A percentile compares a stretch with the other conserved stretches of the same genome.
Evolutionary conservation across 768 basidiomycete species (phyloP).

Genomic region (Boletellus emodensis): DNA sequence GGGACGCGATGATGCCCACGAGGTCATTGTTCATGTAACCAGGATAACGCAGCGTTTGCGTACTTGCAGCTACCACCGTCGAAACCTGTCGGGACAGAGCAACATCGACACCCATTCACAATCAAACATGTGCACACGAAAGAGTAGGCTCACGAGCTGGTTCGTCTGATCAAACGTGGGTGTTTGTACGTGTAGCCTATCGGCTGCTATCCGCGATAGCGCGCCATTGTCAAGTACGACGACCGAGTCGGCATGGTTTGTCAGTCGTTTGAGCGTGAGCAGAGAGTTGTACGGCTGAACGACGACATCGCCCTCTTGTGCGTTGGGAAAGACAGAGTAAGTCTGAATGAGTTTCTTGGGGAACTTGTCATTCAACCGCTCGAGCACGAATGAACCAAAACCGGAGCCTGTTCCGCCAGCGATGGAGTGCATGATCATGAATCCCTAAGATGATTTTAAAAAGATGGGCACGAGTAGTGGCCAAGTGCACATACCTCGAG

Average conservation of each 20-base stretch:
- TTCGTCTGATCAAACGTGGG: conserved; percentile 91
- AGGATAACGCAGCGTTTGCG: conserved; percentile 92
- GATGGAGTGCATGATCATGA: conserved; percentile 98
- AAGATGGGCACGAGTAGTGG: not conserved
- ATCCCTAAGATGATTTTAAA: conserved; percentile 58
- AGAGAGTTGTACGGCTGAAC: conserved; percentile 98
- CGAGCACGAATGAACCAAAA: conserved; percentile 95
- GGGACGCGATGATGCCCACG: conserved; percentile 92
- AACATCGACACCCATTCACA: not conserved
- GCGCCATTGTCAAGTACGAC: conserved; percentile 98
- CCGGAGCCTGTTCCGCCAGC: conserved; percentile 99
- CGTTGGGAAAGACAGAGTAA: conserved; percentile 97
- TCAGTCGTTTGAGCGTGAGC: conserved; percentile 86
- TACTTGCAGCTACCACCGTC: conserved; percentile 96
- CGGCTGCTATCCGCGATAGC: conserved; percentile 86
- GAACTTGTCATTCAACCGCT: conserved; percentile 94
- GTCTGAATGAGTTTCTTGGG: conserved; percentile 99
- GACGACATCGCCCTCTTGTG: conserved; percentile 91
- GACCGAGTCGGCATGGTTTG: conserved; percentile 95
- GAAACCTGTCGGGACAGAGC: conserved; percentile 57
- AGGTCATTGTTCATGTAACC: conserved; percentile 99
- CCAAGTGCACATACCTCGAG: conserved; percentile 67
- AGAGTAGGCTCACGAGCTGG: conserved; percentile 58
- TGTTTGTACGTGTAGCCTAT: conserved; percentile 83
- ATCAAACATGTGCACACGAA: not conserved